These are phyloP conservation scores for Fusarium sp. DNA, from an alignment of 2,329 filamentous ascomycete genomes.

Conservation along the genomic window DNA sequence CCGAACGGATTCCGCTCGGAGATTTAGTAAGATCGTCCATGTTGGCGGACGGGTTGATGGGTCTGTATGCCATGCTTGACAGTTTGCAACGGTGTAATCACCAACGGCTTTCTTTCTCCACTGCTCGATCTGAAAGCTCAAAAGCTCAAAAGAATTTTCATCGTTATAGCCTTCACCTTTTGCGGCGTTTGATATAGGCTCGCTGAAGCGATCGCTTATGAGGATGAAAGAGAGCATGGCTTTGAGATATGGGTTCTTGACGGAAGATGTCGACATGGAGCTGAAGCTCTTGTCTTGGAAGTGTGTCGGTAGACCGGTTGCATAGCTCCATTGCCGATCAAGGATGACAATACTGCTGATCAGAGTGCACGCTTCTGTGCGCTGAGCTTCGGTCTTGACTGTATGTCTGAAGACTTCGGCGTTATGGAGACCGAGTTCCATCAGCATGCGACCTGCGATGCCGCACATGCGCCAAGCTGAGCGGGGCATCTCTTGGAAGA, in stretches of 20 bases:
- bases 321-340: constrained; percentile 25
- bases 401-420: constrained; percentile 37
- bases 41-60: constrained; percentile 18
- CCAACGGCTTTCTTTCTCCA: constrained; percentile 41
- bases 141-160: constrained; percentile 41
- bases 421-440: constrained; percentile 45
- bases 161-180: constrained; percentile 36
- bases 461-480: constrained; percentile 45
- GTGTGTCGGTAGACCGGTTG: constrained; percentile 17
- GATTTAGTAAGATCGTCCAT: constrained; percentile 19
- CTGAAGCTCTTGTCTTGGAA: constrained; percentile 30
- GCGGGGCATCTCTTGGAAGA: constrained; percentile 37
- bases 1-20: constrained; percentile 24
- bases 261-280: constrained; percentile 18
- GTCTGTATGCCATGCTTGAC: constrained; percentile 8
- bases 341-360: constrained; percentile 21
- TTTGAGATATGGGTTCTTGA: constrained; percentile 22
- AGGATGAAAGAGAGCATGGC: constrained; percentile 30
- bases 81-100: constrained; percentile 7
- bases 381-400: constrained; percentile 4
- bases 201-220: constrained; percentile 24
- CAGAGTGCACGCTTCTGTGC: constrained; percentile 10
- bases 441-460: constrained; percentile 38
- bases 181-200: constrained; percentile 13
- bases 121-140: constrained; percentile 45